These are phyloP conservation scores for Coemansia sp. DNA, from an alignment of 192 early-diverging fungal genomes.

Conservation along the genomic window DNA sequence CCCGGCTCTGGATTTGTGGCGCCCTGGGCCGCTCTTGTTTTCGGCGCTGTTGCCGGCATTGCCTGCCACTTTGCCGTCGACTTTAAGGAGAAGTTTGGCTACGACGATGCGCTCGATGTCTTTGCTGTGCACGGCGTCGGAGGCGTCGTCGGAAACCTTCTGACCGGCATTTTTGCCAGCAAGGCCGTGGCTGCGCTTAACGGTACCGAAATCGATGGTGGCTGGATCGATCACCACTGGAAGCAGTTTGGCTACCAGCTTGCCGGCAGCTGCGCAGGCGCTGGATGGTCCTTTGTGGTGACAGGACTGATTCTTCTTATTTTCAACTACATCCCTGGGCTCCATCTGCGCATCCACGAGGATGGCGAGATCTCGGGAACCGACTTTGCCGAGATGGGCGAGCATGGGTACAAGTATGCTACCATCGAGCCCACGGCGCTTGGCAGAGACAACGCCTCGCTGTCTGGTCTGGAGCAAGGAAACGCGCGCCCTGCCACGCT, in stretches of 20 bases:
- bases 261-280: slow-evolving; percentile 65
- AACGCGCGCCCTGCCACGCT: neutral
- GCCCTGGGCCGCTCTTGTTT: slow-evolving; percentile 76
- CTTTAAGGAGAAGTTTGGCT: slow-evolving; percentile 79
- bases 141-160: slow-evolving; percentile 74
- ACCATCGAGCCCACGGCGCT: slow-evolving; percentile 23
- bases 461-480: slow-evolving; percentile 28
- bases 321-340: slow-evolving; percentile 71
- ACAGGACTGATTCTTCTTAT: slow-evolving; percentile 68
- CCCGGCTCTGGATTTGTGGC: slow-evolving; percentile 86
- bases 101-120: slow-evolving; percentile 91
- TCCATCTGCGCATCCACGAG: slow-evolving; percentile 73
- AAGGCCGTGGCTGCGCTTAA: slow-evolving; percentile 65
- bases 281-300: slow-evolving; percentile 72
- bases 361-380: slow-evolving; percentile 70
- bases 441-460: slow-evolving; percentile 16
- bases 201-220: slow-evolving; percentile 60
- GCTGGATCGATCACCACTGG: slow-evolving; percentile 79
- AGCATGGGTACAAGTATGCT: slow-evolving; percentile 57
- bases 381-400: slow-evolving; percentile 85
- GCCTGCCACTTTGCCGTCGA: slow-evolving; percentile 79
- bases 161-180: slow-evolving; percentile 87
- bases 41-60: slow-evolving; percentile 70
- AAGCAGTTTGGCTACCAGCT: slow-evolving; percentile 78
- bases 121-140: slow-evolving; percentile 88